phyloP scores from a whole-genome alignment of 768 basidiomycete genomes.

The Amanita rubescens region DNA sequence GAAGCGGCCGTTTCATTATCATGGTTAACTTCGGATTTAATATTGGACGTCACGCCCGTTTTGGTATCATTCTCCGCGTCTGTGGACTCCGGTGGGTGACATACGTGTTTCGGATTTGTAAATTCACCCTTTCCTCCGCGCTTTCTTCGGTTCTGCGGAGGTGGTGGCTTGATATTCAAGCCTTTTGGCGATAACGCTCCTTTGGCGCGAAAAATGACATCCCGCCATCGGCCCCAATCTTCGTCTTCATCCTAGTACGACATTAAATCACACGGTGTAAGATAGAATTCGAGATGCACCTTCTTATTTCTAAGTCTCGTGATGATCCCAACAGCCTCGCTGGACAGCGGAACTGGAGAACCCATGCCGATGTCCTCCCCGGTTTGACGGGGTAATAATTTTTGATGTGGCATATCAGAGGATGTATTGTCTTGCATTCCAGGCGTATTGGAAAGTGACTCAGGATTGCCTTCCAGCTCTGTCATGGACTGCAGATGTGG shows the following conservation, averaged over 20 bases:
- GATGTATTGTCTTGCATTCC: slow-evolving; percentile 9
- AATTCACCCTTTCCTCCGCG: slow-evolving; percentile 49
- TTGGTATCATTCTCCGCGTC: neutral
- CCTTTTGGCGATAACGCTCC: slow-evolving; percentile 42
- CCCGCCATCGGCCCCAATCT: slow-evolving; percentile 85
- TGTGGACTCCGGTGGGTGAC: neutral
- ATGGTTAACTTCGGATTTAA: too few relatives aligned
- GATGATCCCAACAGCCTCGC: slow-evolving; percentile 73
- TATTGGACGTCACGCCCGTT: neutral
- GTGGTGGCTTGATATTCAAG: slow-evolving; percentile 41
- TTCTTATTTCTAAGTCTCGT: slow-evolving; percentile 77
- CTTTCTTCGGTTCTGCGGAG: slow-evolving; percentile 53
- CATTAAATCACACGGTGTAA: neutral
- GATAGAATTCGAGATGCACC: slow-evolving; percentile 30
- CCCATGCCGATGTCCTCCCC: slow-evolving; percentile 86
- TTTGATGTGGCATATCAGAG: slow-evolving; percentile 14
- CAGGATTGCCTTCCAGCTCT: slow-evolving; percentile 37
- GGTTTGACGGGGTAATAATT: slow-evolving; percentile 73
- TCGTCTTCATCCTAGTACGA: slow-evolving; percentile 67
- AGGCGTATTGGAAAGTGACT: slow-evolving; percentile 26
- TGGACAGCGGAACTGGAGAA: slow-evolving; percentile 73
- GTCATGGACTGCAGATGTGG: slow-evolving; percentile 35
- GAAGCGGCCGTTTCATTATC: neutral
- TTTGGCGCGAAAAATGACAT: slow-evolving; percentile 76
- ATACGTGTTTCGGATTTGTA: slow-evolving; percentile 8